Evolutionary conservation across 306 rosid genomes (phyloP).

Genomic region (Biancaea sappan): DNA sequence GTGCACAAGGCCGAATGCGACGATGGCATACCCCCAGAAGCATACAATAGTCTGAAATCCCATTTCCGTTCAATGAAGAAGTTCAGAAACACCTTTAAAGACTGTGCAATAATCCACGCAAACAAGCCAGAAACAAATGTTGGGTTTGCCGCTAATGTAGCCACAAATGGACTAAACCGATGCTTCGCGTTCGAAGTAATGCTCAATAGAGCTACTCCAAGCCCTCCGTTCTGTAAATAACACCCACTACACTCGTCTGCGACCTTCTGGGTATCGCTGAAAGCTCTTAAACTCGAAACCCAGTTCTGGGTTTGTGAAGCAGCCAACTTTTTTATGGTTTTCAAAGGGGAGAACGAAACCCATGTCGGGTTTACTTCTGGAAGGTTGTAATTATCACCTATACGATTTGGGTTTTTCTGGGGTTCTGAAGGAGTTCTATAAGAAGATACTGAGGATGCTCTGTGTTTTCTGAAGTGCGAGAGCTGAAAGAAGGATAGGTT

Average conservation of each 20-base stretch:
- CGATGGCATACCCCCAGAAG: slow-evolving; percentile 73
- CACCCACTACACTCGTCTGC: slow-evolving; percentile 10
- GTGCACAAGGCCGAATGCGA: slow-evolving; percentile 72
- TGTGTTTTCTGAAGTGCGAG: slow-evolving; percentile 8
- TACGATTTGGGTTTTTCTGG: slow-evolving; percentile 17
- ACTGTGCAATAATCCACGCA: slow-evolving; percentile 70
- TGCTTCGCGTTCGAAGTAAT: slow-evolving; percentile 64
- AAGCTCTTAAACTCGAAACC: slow-evolving; percentile 27
- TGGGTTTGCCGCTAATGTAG: slow-evolving; percentile 77
- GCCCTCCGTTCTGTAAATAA: slow-evolving; percentile 60
- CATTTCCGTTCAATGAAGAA: slow-evolving; percentile 64
- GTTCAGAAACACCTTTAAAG: slow-evolving; percentile 49
- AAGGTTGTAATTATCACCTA: background rate
- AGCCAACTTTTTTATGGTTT: slow-evolving; percentile 39
- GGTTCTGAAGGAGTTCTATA: slow-evolving; percentile 12
- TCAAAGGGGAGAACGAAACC: slow-evolving; percentile 38
- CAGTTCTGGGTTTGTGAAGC: slow-evolving; percentile 41
- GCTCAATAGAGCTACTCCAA: slow-evolving; percentile 70
- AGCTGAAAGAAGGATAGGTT: slow-evolving; percentile 30
- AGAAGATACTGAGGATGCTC: slow-evolving; percentile 31
- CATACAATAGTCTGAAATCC: slow-evolving; percentile 44
- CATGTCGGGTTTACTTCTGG: slow-evolving; percentile 31
- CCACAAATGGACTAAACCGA: slow-evolving; percentile 74
- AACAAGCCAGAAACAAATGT: slow-evolving; percentile 76
- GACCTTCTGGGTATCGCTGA: slow-evolving; percentile 19